Percentiles rank a stretch among this genome's conserved stretches.
phyloP scores from a whole-genome alignment of 2,329 filamentous ascomycete species.

The Penicillium vulpinum region DNA sequence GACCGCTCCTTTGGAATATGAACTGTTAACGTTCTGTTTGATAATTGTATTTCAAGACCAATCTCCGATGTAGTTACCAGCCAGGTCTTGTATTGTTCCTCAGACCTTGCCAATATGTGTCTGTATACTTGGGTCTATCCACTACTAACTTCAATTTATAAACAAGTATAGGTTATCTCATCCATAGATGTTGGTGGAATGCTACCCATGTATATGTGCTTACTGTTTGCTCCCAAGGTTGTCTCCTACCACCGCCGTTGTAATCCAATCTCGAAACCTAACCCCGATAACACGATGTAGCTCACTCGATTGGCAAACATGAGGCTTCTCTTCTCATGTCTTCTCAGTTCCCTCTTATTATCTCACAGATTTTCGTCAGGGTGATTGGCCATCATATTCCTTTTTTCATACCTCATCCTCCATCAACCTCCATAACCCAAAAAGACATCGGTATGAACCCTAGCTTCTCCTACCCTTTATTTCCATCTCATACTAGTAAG shows the following conservation, averaged over 20 bases:
- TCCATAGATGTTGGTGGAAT: background rate
- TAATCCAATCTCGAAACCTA: too few relatives aligned
- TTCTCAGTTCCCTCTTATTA: too few relatives aligned
- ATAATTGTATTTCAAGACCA: background rate
- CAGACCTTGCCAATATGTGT: background rate
- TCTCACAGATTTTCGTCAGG: background rate
- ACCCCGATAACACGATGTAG: background rate
- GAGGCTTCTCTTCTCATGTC: background rate
- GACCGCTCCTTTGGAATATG: conserved; percentile 14
- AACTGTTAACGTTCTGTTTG: conserved; percentile 5
- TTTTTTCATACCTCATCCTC: background rate
- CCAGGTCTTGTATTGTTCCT: background rate
- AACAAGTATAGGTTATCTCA: too few relatives aligned
- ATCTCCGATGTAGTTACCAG: background rate
- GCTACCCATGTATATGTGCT: background rate
- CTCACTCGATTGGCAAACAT: background rate
- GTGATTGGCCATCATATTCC: background rate
- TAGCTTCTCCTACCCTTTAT: background rate
- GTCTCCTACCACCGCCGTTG: background rate
- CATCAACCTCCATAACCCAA: background rate
- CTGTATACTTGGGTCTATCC: background rate
- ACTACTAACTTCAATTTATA: too few relatives aligned
- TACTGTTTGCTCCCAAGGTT: too few relatives aligned
- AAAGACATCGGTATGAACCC: background rate
- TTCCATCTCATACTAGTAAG: background rate